Base-by-base conservation (phyloP, 2,329 filamentous ascomycete genomes). In the Alternaria metachromatica region DNA sequence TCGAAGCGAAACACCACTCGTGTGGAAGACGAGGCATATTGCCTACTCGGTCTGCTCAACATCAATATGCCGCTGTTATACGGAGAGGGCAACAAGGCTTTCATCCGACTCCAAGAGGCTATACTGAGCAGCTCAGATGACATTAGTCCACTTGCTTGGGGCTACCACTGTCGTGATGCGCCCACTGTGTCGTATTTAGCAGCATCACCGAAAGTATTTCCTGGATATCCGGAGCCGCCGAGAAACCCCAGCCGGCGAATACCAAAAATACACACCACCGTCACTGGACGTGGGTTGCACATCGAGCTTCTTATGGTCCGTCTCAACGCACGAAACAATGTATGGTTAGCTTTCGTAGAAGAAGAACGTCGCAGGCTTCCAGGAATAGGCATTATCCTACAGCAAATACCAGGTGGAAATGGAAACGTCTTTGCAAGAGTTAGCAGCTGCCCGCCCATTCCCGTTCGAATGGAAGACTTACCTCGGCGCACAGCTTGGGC, bases 101-200 rank as follows among this genome's bases (percentile, higher is more conserved):
- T 50, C 5, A 13, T 12, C 2, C 25, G 48, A 6, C 48, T 50
- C 1, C 48, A 50, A 20, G 25, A 50, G n/a, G 48, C n/a, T 5
- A 4, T 50, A 0, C 9, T 50, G 8, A 30, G 25, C 11, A 1
- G n/a, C 5, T 50, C 48, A 0, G 15, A 50, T 13, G 48, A 50
- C 3, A 30, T 20, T 0, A 50, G 48, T 13, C 6, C 3, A 3
- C 48, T 50, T 9, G 6, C 15, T 13, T 30, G 48, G 25, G 48
- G 46, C 3, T 50, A 50, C n/a, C 0, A 50, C 9, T 4, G 9
- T 10, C 15, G 2, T 15, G 12, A 1, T 20, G 3, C 11, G 21
- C 23, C 1, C 15, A 0, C 11, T 28, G 0, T 0, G 0, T 49
- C 46, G 4, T 25, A 6, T 20, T 5, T 49, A 7, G 48, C 48